Conservation (phyloP, 164 flowering plant species). For the Chloranthus sessilifolius region DNA sequence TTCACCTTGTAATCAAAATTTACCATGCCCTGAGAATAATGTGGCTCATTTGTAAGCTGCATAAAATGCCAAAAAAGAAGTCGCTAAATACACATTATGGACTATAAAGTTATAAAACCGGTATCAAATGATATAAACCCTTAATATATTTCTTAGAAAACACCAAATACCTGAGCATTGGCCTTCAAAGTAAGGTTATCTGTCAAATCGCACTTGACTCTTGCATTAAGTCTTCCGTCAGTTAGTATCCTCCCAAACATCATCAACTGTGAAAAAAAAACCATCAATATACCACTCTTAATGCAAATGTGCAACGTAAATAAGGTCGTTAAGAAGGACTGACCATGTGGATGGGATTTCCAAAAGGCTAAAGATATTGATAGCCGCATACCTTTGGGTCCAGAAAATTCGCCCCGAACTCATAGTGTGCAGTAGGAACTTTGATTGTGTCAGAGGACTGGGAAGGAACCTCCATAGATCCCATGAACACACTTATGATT, state of each 20-base stretch:
- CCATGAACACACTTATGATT: conserved; percentile 70
- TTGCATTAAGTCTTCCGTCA: conserved; percentile 83
- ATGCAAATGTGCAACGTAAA: not conserved
- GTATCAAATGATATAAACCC: conserved; percentile 1
- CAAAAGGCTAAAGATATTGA: not conserved
- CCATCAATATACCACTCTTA: not conserved
- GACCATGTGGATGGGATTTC: not conserved
- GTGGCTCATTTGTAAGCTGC: conserved; percentile 85
- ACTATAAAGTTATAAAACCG: too few species aligned
- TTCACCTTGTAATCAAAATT: conserved; percentile 89
- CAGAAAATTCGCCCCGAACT: conserved; percentile 89
- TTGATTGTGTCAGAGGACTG: conserved; percentile 80
- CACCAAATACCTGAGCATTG: conserved; percentile 62
- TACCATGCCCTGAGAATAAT: conserved; percentile 82
- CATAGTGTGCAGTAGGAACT: conserved; percentile 83
- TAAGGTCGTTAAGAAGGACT: not conserved
- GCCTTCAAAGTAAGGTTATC: conserved; percentile 69
- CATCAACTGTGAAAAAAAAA: conserved; percentile 48
- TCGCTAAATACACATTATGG: not conserved
- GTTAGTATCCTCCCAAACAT: conserved; percentile 79
- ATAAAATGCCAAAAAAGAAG: conserved; percentile 9
- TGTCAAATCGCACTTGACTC: conserved; percentile 69
- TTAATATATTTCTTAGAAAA: conserved; percentile 1
- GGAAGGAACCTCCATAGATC: conserved; percentile 79
- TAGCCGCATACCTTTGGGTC: conserved; percentile 69